Base-by-base conservation (phyloP, 2,329 filamentous ascomycete species). In the Colletotrichum echinochloae region DNA sequence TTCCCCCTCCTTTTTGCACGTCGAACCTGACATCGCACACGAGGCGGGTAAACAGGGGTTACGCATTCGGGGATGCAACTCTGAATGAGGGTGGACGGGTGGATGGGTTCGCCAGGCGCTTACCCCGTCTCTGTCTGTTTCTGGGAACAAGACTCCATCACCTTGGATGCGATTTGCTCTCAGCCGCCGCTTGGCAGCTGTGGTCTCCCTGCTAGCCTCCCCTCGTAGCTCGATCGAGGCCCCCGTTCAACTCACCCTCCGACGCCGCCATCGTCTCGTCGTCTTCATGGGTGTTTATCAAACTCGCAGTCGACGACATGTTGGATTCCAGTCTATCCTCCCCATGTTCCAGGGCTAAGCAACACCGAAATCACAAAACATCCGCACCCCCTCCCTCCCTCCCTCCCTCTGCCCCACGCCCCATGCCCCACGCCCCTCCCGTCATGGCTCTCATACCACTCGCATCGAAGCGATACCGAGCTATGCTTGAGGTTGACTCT, bases 81-180 rank as follows among this genome's bases (percentile, higher is more conserved):
- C 20, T 49, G 26, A 9, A 51, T 41, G 51, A 35, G 44, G 44
- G 11, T n/a, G 39, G 30, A 48, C 62, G 48, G 39, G 55, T 66
- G 62, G 62, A 56, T 66, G n/a, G 65, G 28, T 44, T 26, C 23
- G 46, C 39, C 44, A 44, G 64, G n/a, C 18, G 55, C 63, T 60
- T 44, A 51, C 55, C 41, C 41, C 35, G 66, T 41, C 54, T 66
- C 57, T 35, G n/a, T 44, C 46, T 54, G n/a, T 57, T n/a, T n/a
- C n/a, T n/a, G n/a, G 44, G 67, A 20, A 54, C 14, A 28, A 30
- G 28, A 37, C 64, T 67, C 41, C 64, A 57, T 57, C 35, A 16
- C 23, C 57, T 52, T 55, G 60, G 67, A 67, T 67, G 64, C 67
- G 64, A 70, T 70, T 67, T 67, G 67, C 57, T 62, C 26, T 18